These are phyloP conservation scores for Trichoderma afroharzianum DNA, from an alignment of 2,329 filamentous ascomycete species.

Conservation along the genomic window DNA sequence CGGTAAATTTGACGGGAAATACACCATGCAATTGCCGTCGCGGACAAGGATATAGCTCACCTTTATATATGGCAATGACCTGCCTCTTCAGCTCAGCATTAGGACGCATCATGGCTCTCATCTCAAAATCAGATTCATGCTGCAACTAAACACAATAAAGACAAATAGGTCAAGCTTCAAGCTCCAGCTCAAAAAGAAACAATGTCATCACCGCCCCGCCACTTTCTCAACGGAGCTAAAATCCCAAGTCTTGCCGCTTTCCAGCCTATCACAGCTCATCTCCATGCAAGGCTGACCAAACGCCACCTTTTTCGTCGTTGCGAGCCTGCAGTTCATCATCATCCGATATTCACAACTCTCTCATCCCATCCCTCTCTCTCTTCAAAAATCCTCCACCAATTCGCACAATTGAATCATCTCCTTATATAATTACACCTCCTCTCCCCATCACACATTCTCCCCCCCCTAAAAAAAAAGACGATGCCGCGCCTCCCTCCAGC, in stretches of 20 bases:
- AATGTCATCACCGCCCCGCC: constrained; percentile 6
- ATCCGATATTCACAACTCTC: background rate
- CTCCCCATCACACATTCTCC: background rate
- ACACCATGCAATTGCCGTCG: background rate
- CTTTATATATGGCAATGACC: constrained; percentile 87
- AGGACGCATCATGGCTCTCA: constrained; percentile 18
- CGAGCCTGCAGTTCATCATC: background rate
- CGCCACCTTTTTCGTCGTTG: background rate
- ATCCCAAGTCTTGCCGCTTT: background rate
- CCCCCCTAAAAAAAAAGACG: background rate
- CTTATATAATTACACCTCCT: background rate
- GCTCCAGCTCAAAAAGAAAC: background rate
- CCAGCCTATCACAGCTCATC: background rate
- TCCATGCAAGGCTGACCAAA: constrained; percentile 6
- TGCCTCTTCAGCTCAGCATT: constrained; percentile 65
- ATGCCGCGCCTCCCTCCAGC: constrained; percentile 19
- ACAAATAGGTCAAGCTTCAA: background rate
- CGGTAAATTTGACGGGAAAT: background rate
- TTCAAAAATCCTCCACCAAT: too few relatives aligned
- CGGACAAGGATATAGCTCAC: constrained; percentile 38
- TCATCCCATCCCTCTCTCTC: background rate
- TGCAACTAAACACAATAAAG: background rate
- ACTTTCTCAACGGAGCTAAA: background rate
- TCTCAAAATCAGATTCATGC: background rate
- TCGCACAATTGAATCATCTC: background rate